Evolutionary conservation across 495 filamentous ascomycete genomes (phyloP), one percentile per base, ranked within the genome.

Genomic region (Parmelia sp.): DNA sequence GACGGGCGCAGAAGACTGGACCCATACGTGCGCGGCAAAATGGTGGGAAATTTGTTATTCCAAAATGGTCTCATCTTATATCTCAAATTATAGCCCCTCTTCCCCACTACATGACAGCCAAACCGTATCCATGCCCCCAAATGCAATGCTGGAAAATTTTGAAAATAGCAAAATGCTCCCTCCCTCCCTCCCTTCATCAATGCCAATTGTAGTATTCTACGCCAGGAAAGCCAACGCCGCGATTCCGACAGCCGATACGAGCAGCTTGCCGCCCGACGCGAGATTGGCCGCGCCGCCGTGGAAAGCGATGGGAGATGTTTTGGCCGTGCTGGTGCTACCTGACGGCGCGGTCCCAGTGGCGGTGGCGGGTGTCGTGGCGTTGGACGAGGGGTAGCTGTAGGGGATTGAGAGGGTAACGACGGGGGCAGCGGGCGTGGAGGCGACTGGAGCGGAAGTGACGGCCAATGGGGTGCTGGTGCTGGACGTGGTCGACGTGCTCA

Each of bases 251-350:
- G 42, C 53, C 11, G 25, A 47, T 0, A 56, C 61, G 11, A 63
- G 36, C 6, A 63, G 27, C 12, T 63, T 63, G 51, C 61, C 56
- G 25, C 61, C 61, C 17, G 42, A 23, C 7, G 61, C 61, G 12
- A 63, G 61, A 15, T 9, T 29, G 5, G 29, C 42, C 21, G 61
- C 61, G 33, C 61, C 61, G 21, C 51, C 56, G 37, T 56, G 51
- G 4, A 56, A n/a, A 6, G 61, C 42, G 25, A 63, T 57, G 5
- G 61, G 55, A 9, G 61, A 53, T 1, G 61, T 40, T 9, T 29
- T 33, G 3, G 61, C 55, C 27, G 61, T 42, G 33, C 10, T 25
- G 0, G 61, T 42, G 29, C 17, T 33, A n/a, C 21, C 25, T 17
- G 39, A 19, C 25, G 51, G 11, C 0, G 19, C 35, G n/a, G 19